A percentile compares a stretch with the other conserved stretches of the same genome.
These are phyloP conservation scores for Aureobasidium sp. DNA, from an alignment of 2,329 filamentous ascomycete genomes.

Conservation along the genomic window DNA sequence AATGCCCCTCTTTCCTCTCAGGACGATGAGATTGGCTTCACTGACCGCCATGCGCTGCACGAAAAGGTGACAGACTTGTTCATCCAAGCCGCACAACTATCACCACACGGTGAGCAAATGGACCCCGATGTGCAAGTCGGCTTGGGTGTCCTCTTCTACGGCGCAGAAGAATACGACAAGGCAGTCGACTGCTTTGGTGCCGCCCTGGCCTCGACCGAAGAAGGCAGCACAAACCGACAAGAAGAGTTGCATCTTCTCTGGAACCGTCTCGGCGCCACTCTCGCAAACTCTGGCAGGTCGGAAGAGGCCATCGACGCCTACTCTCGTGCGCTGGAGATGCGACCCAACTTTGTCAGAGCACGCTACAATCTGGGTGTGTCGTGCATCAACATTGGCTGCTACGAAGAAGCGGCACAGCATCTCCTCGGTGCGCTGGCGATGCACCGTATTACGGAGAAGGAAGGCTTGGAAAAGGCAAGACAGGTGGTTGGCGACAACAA, in stretches of 20 bases:
- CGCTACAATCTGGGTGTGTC: constrained; percentile 93
- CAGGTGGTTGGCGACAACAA: constrained; percentile 55
- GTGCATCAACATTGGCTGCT: constrained; percentile 96
- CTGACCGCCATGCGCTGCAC: constrained; percentile 81
- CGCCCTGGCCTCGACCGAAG: constrained; percentile 76
- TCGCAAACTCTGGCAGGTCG: constrained; percentile 85
- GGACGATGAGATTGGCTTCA: constrained; percentile 80
- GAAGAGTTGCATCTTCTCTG: constrained; percentile 88
- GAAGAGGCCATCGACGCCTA: constrained; percentile 98
- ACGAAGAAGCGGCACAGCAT: constrained; percentile 85
- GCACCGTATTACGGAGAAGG: constrained; percentile 87
- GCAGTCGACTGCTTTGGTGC: constrained; percentile 97
- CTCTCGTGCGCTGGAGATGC: constrained; percentile 78
- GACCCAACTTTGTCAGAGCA: constrained; percentile 93
- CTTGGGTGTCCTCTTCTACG: constrained; percentile 93
- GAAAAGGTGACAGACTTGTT: constrained; percentile 85
- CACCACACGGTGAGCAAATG: constrained; percentile 88
- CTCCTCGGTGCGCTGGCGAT: constrained; percentile 85
- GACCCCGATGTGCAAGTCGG: constrained; percentile 98
- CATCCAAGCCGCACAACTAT: constrained; percentile 84
- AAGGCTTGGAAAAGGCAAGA: constrained; percentile 71
- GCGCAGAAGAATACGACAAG: constrained; percentile 95
- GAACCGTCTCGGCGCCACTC: constrained; percentile 92
- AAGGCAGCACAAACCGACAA: constrained; percentile 72
- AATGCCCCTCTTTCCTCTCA: constrained; percentile 63